A percentile compares a stretch with the other conserved stretches of the same genome.
phyloP scores from a whole-genome alignment of 192 early-diverging fungal genomes.

The Mycoemilia scoparia region DNA sequence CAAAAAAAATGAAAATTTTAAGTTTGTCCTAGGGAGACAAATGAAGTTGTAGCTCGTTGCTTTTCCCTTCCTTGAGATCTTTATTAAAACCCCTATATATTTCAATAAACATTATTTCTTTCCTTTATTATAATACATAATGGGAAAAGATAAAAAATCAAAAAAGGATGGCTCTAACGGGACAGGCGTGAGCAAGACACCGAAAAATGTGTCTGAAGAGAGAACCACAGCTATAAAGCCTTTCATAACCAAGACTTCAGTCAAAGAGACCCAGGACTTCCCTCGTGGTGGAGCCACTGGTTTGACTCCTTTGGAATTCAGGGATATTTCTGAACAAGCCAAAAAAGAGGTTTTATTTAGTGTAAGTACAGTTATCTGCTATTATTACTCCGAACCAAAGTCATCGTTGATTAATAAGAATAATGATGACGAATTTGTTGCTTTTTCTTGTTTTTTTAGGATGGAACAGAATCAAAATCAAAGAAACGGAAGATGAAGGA shows the following conservation, averaged over 20 bases:
- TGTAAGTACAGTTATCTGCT: neutral
- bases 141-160: conserved; percentile 1
- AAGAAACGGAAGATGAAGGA: conserved; percentile 30
- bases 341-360: conserved; percentile 48
- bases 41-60: too few relatives aligned
- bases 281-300: conserved; percentile 67
- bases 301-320: conserved; percentile 66
- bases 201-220: conserved; percentile 1
- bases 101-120: conserved; percentile 11
- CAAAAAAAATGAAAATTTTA: too few relatives aligned
- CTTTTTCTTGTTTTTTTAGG: too few relatives aligned
- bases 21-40: too few relatives aligned
- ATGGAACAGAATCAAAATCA: too few relatives aligned
- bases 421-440: too few relatives aligned
- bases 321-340: conserved; percentile 57
- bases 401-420: too few relatives aligned
- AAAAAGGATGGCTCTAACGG: too few relatives aligned
- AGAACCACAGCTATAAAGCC: conserved; percentile 4
- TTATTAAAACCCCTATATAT: too few relatives aligned
- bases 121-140: conserved; percentile 3
- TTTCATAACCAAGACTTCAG: conserved; percentile 5
- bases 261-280: conserved; percentile 39
- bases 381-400: conserved; percentile 2
- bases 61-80: too few relatives aligned
- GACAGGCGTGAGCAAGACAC: too few relatives aligned